Evolutionary conservation across 768 basidiomycete species (phyloP).

Genomic region (Termitomyces titanicus): DNA sequence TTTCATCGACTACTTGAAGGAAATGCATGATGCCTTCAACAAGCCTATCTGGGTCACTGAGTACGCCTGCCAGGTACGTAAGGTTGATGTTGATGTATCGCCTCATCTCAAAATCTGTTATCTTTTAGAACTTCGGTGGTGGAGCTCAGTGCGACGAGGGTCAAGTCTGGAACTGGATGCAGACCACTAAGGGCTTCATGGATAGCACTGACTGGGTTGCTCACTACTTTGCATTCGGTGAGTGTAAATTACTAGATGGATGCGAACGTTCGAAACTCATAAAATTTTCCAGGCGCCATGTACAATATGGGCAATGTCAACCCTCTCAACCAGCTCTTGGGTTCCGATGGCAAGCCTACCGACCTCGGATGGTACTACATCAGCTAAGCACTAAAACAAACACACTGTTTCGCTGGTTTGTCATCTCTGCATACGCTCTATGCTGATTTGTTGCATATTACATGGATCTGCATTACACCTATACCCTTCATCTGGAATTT

Average conservation of each 20-base stretch:
- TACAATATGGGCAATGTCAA: slow-evolving; percentile 55
- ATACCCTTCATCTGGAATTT: slow-evolving; percentile 15
- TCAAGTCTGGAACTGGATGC: slow-evolving; percentile 49
- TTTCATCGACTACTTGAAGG: slow-evolving; percentile 49
- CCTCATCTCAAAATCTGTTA: not conserved
- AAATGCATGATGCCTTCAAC: slow-evolving; percentile 41
- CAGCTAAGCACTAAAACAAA: slow-evolving; percentile 18
- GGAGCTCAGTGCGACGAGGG: slow-evolving; percentile 34
- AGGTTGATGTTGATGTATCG: not conserved
- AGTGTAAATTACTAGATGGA: slow-evolving; percentile 15
- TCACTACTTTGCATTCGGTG: slow-evolving; percentile 61
- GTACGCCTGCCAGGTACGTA: slow-evolving; percentile 59
- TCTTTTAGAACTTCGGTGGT: slow-evolving; percentile 49
- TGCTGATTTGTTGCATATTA: slow-evolving; percentile 8
- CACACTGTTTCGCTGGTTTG: not conserved
- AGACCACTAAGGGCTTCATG: slow-evolving; percentile 38
- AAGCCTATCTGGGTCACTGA: slow-evolving; percentile 62
- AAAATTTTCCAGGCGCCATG: slow-evolving; percentile 44
- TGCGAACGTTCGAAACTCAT: not conserved
- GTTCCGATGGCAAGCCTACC: slow-evolving; percentile 40
- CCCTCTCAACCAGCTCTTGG: slow-evolving; percentile 49
- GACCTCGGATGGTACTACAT: slow-evolving; percentile 51
- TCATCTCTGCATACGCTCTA: not conserved
- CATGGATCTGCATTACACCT: slow-evolving; percentile 11
- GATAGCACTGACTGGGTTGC: slow-evolving; percentile 38